phyloP scores from a whole-genome alignment of 345 rosid species.

The Citrus glauca region DNA sequence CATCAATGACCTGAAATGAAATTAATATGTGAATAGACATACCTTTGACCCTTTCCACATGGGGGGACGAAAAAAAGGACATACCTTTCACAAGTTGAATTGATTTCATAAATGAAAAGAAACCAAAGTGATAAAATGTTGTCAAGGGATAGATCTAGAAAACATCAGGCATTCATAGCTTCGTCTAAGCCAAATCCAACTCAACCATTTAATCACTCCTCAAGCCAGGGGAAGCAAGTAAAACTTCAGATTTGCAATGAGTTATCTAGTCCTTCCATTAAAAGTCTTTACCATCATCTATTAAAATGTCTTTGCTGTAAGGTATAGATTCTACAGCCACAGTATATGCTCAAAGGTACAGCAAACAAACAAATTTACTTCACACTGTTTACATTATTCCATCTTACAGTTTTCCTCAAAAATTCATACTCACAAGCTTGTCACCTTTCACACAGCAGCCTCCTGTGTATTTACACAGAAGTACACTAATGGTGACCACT shows the following conservation, averaged over 20 bases:
- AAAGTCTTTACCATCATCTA: background rate
- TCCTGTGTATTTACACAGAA: background rate
- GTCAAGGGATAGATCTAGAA: background rate
- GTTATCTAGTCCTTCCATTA: too few species aligned
- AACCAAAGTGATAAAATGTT: background rate
- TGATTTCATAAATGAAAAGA: background rate
- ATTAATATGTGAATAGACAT: background rate
- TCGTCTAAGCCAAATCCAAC: background rate
- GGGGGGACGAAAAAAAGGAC: too few species aligned
- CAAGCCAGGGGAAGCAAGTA: too few species aligned
- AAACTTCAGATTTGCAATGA: background rate
- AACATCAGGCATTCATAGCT: background rate
- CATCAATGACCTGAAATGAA: constrained; percentile 50
- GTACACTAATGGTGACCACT: background rate
- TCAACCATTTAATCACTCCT: background rate
- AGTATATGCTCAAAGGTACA: background rate
- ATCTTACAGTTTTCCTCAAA: too few species aligned
- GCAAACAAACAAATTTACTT: background rate
- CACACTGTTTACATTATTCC: background rate
- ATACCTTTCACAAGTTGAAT: background rate
- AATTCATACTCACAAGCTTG: background rate
- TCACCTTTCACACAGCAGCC: background rate
- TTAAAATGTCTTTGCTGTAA: background rate
- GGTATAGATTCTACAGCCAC: background rate
- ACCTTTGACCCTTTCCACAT: background rate